Evolutionary conservation across 1,284 basidiomycete genomes (phyloP), one percentile per base, ranked within the genome.

Genomic region (Sanghuangporus sanghuang): DNA sequence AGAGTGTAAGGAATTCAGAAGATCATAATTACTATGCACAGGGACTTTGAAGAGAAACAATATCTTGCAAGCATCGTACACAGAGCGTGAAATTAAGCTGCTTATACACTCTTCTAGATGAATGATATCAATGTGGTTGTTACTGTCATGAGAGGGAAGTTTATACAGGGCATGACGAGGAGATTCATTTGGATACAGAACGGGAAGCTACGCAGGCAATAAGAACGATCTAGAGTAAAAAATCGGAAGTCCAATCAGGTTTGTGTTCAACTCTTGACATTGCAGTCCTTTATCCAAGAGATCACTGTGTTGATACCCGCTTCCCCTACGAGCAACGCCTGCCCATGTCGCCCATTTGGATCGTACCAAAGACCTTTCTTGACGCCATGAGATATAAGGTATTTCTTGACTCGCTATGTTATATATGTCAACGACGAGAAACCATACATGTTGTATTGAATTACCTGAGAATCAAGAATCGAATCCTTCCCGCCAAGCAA

Each of bases 401-500:
- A 95, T 54, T 79, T 79, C 67, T 83, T 83, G 23, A 93, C 85
- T 21, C 91, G 86, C 87, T 92, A 71, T 7, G 61, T 65, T 44
- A 50, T 7, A 8, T 7, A n/a, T 14, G 53, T 8, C 38, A 39
- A 59, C 52, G 27, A 38, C 32, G 12, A 35, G 27, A 53, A 32
- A 39, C 14, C 39, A 44, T 68, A 39, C 80, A 32, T 32, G 27
- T 3, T 32, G 27, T 32, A 32, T 32, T 32, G 27, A 32, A 32
- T 64, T 66, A 91, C 89, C 70, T 82, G 75, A 3, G 91, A 83
- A 70, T 91, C 84, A 54, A 96, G 76, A 68, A 97, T 92, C 27
- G 81, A 81, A 69, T 96, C 95, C 67, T 86, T 82, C 0, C 89
- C 92, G 23, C 92, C 92, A 14, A 96, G 77, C 68, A 95, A 81